These are phyloP conservation scores for Picea sitchensis DNA, from an alignment of 75 land plant genomes.

Conservation along the genomic window DNA sequence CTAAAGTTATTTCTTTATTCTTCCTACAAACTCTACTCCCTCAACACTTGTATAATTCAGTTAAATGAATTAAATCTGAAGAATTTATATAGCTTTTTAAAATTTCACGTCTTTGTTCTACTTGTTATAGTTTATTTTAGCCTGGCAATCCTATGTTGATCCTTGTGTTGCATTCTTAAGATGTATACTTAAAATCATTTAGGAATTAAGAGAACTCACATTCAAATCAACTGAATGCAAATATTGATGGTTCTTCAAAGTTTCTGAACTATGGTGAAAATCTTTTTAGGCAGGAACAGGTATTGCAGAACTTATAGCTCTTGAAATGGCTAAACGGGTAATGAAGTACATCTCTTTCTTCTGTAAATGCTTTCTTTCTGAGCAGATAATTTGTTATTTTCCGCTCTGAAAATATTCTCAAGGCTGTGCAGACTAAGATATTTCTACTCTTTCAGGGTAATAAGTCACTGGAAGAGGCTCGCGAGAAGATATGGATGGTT, in stretches of 20 bases:
- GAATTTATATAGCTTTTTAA: too few species aligned
- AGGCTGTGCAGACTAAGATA: slow-evolving; percentile 10
- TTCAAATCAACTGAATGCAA: background rate
- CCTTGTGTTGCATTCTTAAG: too few species aligned
- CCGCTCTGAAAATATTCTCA: slow-evolving; percentile 7
- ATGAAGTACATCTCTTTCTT: background rate
- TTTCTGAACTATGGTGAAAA: background rate
- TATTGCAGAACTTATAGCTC: slow-evolving; percentile 82
- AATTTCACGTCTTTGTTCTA: too few species aligned
- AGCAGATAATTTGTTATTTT: background rate
- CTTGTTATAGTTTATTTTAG: background rate
- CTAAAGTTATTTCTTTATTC: background rate
- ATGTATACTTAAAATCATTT: background rate
- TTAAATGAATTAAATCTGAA: background rate
- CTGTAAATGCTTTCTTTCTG: background rate
- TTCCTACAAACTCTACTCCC: background rate
- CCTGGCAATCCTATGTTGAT: background rate
- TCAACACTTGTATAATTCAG: background rate
- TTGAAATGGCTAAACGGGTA: slow-evolving; percentile 73
- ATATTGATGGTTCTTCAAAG: background rate
- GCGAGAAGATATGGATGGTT: slow-evolving; percentile 83
- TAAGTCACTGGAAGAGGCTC: slow-evolving; percentile 59
- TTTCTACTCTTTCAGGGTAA: slow-evolving; percentile 50
- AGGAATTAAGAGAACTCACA: background rate
- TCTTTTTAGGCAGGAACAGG: slow-evolving; percentile 75